Evolutionary conservation across 2,329 filamentous ascomycete genomes (phyloP), one percentile per base, ranked within the genome.

Genomic region (Fonsecaea multimorphosa): DNA sequence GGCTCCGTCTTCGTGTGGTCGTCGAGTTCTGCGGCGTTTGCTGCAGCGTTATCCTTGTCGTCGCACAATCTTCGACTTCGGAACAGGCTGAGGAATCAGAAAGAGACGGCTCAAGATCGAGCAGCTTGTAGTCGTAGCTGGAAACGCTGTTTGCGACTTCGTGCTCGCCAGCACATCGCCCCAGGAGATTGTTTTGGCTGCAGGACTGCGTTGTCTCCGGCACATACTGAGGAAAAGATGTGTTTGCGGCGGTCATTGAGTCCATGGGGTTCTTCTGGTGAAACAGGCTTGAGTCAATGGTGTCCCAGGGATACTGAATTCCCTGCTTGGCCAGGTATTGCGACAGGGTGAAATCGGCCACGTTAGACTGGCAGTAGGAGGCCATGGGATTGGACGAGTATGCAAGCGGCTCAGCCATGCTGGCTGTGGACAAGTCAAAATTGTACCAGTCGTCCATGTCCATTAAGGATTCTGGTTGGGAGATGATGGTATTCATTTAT

Each of bases 361-460:
- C 11, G 22, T 24, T 49, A 19, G 44, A 24, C 44, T 49, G 44
- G 44, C 22, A 9, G 44, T 49, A 24, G 6, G 44, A 24, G 4
- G 44, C 44, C 2, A 49, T 19, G 24, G 44, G 22, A 12, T 49
- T 22, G 1, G 44, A 24, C 44, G 22, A 22, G 44, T 19, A 49
- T 12, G 8, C 44, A 49, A 49, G 12, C 19, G 22, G 19, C 19
- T 24, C 44, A 12, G 19, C 19, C 44, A 49, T 24, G 9, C 24
- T 19, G 9, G 7, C 44, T 12, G 19, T 49, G 44, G 44, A 12
- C 22, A 49, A 12, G 44, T 19, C 11, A 24, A 24, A 49, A 19
- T 49, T 49, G 44, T 49, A 49, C 44, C 44, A 49, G 7, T 49
- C 44, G 44, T 49, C 44, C 44, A 49, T 49, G 44, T 49, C 19